Evolutionary conservation across 2,329 filamentous ascomycete genomes (phyloP), one percentile per base, ranked within the genome.

Genomic region (Neonectria punicea): DNA sequence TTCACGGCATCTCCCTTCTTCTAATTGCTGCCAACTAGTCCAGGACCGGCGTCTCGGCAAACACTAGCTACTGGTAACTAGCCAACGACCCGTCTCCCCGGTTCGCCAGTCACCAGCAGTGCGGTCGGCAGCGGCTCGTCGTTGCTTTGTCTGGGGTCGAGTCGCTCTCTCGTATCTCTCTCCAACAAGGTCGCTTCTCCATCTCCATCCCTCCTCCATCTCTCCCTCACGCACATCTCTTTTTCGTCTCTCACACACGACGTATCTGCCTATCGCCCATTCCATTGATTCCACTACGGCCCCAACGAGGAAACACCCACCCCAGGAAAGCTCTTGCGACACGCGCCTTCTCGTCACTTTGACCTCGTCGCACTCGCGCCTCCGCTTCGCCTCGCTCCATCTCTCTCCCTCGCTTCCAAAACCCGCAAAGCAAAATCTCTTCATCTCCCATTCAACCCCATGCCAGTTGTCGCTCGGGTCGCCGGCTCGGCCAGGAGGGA

Each of bases 401-500:
- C 20, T 39, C 20, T 41, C 55, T 43, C 34, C 41, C 36, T 49
- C 39, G 55, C 32, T 57, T 61, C 47, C 46, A 46, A 50, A 32
- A 49, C 7, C 14, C 20, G 30, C 54, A 46, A 58, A 30, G 47
- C 54, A 50, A 60, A 63, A 64, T 46, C 16, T n/a, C 30, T 20
- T 51, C 39, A 39, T 56, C 44, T 41, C 20, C 56, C 25, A 25
- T 66, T 41, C 66, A 58, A 58, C 18, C 67, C 53, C 61, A 73
- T 73, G 71, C 68, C 65, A 66, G 51, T 53, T 66, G 61, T 55
- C 61, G 50, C 64, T 56, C 64, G 47, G 58, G 54, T 68, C 62
- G 49, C 61, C 62, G 65, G 63, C 54, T 58, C 59, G 58, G 46
- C 61, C 57, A 69, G 65, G 63, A 72, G 68, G 64, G 64, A 64